Base-by-base conservation (phyloP, 1,139 yeast genomes). In the Candida buenavistaensis region DNA sequence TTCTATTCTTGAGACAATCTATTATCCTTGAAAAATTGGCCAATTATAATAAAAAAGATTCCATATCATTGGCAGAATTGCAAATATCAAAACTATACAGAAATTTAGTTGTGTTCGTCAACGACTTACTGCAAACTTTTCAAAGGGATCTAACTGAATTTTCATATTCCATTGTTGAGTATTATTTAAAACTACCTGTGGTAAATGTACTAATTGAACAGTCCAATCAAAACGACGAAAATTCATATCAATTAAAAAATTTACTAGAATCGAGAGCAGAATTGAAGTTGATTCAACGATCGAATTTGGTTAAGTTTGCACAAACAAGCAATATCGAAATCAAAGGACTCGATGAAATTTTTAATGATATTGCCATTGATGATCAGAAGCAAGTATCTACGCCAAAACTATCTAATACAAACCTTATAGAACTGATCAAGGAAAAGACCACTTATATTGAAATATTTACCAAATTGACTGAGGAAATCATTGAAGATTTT, bases 211-310 rank as follows among this genome's bases (percentile, higher is more conserved):
- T 63, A 14, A 27, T 54, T 5, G 52, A 51, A 13, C 21, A 24
- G 16, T 22, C 23, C 3, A 28, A 24, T 3, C 21, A 30, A 4
- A 44, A 37, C 12, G 48, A 43, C 17, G 40, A 44, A 13, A 26
- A 33, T 23, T 23, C 27, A 5, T 16, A 45, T 39, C 51, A 54
- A 31, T 43, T 57, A 31, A 50, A 55, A 13, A 69, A 61, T 30
- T 52, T 72, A 1, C 48, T 57, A 26, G 80, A 73, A 39, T 59
- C 57, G 29, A 54, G 68, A 33, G 83, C 78, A 0, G 79, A 75
- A 30, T 43, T 77, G 11, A 55, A 62, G 22, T 47, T 75, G 13
- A 45, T 65, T 20, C 76, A 74, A 44, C 55, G 82, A 39, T 62
- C 75, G 1, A 60, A 61, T 23, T 45, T 77, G 2, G 43, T 61